Evolutionary conservation across 768 basidiomycete genomes (phyloP), one percentile per base, ranked within the genome.

Genomic region (Leccinellum albellum): DNA sequence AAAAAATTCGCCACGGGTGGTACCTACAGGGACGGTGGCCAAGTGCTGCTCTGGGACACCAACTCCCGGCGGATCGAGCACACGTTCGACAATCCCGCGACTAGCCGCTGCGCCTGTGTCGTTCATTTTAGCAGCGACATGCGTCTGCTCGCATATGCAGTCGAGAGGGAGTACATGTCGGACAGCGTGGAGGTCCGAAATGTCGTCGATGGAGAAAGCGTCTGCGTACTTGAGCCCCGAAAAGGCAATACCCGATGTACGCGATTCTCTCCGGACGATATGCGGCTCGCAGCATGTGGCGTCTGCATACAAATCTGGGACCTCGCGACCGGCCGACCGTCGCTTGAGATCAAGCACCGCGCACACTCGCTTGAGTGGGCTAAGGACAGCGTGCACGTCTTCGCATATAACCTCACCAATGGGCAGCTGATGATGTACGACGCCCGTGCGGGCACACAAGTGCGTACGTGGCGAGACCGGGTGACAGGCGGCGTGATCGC

Each of bases 121-220:
- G 65, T 66, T 7, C 65, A 66, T 13, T 66, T 67, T 4, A 66
- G 66, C 13, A 56, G 55, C 15, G 66, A 61, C 14, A 57, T 62
- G 7, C 62, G 66, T 32, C n/a, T 56, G 13, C 15, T 66, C 21
- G 65, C 55, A 24, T 66, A 61, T 14, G 56, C 65, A n/a, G 56
- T 67, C 24, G 65, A 66, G 15, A 48, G 65, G 20, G 65, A 66
- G 56, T 66, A 66, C 62, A 67, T 66, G 63, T 67, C 66, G 10
- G 65, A 66, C 46, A 58, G 55, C 17, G 0, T 66, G 17, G 65
- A 66, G 55, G 59, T 66, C 45, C 51, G 62, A 40, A 32, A 50
- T 42, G 54, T 40, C 40, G n/a, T 49, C 12, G 57, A 66, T 24
- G 64, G 64, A 33, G 50, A 28, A 9, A 49, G 55, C 31, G 59